Base-by-base conservation (phyloP, 1,139 yeast species). In the Sugiyamaella sp. region DNA sequence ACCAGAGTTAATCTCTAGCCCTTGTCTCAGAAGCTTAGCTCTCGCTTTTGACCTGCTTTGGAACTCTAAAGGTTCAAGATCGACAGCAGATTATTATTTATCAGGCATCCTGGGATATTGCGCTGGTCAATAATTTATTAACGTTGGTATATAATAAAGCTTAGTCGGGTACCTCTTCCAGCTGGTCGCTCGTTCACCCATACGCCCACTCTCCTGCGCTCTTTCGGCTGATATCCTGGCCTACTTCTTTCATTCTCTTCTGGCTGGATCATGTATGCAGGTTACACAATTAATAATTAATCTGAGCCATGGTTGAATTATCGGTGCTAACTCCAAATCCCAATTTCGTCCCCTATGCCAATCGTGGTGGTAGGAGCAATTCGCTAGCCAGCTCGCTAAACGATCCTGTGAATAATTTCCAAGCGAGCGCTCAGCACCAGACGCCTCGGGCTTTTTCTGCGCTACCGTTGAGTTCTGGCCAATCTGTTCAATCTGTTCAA, bases 71-170 rank as follows among this genome's bases (percentile, higher is more conserved):
- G 29, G 29, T 25, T 25, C 10, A 25, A 25, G 35, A 29, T 29
- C 35, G 35, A 29, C 35, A 29, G 35, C 14, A 12, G 14, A 22
- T 41, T 41, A 41, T 24, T 41, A 41, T 25, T 16, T 25, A 41
- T 25, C 45, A 6, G 22, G 27, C 45, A 25, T 41, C 35, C 25
- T 41, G 22, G 17, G 12, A 25, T 29, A 29, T n/a, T 41, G 45
- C 33, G 24, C 17, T 41, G 32, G 24, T 40, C 24, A 20, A 4
- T 38, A 17, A 38, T 40, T 40, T 40, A 40, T 41, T 41, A 16
- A 16, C 14, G 8, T 29, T 12, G 8, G 35, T 29, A 29, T 41
- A 25, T 41, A 41, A 41, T 41, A 41, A 41, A 41, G 14, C 24
- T 20, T 17, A 20, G 24, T 10, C 35, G n/a, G 35, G n/a, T n/a